phyloP scores from a whole-genome alignment of 306 rosid species.

The Rosa multiflora region DNA sequence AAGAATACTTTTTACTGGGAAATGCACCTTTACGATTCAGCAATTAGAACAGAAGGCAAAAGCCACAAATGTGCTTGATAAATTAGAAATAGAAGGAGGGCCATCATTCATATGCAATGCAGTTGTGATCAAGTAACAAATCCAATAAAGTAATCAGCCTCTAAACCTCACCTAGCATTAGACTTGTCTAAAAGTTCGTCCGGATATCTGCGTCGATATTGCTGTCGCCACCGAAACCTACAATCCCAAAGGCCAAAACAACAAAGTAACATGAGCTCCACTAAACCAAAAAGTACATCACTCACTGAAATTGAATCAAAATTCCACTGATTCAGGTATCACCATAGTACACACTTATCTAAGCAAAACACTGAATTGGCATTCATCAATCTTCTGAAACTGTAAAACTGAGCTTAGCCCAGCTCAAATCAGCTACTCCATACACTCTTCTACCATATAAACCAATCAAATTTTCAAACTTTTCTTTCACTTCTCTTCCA shows the following conservation, averaged over 20 bases:
- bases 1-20: not conserved
- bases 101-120: not conserved
- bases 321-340: no score
- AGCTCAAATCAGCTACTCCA: not conserved
- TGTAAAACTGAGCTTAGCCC: conserved; percentile 3
- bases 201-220: conserved; percentile 78
- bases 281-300: not conserved
- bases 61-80: not conserved
- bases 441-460: not conserved
- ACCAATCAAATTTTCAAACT: not conserved
- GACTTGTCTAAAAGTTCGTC: conserved; percentile 83
- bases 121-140: not conserved
- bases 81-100: not conserved
- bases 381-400: not conserved
- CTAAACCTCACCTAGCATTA: conserved; percentile 62
- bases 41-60: not conserved
- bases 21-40: not conserved
- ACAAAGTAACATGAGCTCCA: conserved; percentile 10
- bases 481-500: not conserved
- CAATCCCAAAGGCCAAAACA: conserved; percentile 8
- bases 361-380: no score
- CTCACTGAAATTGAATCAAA: not conserved
- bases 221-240: conserved; percentile 90
- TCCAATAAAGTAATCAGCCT: not conserved
- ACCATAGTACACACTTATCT: no score